Conservation (phyloP, 257 asterid species). For the Nicotiana noctiflora region DNA sequence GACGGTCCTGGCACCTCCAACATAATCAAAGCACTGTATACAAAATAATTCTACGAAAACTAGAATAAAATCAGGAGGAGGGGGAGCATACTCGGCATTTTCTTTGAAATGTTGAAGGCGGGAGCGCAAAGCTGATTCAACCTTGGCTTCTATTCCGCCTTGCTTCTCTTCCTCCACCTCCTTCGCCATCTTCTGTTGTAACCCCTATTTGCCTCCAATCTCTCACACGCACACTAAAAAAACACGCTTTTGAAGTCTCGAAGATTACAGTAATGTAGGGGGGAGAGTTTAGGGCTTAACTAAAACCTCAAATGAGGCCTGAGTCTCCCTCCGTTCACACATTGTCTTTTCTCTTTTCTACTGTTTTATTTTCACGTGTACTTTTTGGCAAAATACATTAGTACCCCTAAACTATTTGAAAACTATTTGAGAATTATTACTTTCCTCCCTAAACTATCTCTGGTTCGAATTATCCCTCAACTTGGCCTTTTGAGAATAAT, state of each 20-base stretch:
- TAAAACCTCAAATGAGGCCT: background rate
- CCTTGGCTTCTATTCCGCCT: conserved; percentile 32
- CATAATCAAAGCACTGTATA: background rate
- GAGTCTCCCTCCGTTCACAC: background rate
- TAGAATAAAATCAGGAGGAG: background rate
- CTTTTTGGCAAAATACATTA: too few relatives aligned
- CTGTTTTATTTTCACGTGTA: too few relatives aligned
- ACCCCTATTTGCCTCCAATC: background rate
- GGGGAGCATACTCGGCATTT: conserved; percentile 41
- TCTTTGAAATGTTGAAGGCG: conserved; percentile 65
- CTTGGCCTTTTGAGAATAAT: too few relatives aligned
- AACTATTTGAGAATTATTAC: too few relatives aligned
- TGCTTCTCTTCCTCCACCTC: conserved; percentile 29
- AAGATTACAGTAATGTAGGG: background rate
- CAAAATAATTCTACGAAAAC: background rate
- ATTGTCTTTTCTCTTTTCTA: background rate
- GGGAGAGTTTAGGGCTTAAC: background rate
- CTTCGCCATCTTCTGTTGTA: conserved; percentile 10
- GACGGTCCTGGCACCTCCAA: background rate
- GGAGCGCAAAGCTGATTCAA: conserved; percentile 44
- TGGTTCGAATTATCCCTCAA: too few relatives aligned
- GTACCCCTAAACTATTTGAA: too few relatives aligned
- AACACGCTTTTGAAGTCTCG: background rate
- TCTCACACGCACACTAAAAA: background rate
- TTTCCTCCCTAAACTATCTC: too few relatives aligned